These are phyloP conservation scores for Margaritispora aquatica DNA, from an alignment of 495 filamentous ascomycete species.

Conservation along the genomic window DNA sequence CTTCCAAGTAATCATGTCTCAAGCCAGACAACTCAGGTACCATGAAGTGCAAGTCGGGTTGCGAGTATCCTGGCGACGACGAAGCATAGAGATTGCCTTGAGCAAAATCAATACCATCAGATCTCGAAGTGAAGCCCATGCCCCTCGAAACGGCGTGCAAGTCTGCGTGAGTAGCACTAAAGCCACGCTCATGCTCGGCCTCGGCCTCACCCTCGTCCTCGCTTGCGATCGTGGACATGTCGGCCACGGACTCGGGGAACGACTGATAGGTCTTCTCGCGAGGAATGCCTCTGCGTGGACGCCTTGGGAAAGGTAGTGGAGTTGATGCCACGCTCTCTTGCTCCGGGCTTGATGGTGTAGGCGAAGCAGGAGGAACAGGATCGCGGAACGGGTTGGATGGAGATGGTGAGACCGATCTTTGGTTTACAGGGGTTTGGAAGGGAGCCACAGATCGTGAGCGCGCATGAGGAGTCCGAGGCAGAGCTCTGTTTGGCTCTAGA, in stretches of 20 bases:
- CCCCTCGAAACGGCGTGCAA: background rate
- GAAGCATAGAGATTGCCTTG: background rate
- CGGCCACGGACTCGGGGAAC: background rate
- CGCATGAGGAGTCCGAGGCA: background rate
- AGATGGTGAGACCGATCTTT: background rate
- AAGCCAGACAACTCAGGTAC: background rate
- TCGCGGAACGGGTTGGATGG: background rate
- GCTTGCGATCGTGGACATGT: background rate
- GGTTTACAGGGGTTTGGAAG: background rate
- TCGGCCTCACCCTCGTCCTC: background rate
- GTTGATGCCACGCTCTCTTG: background rate
- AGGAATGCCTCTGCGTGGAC: background rate
- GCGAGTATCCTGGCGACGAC: background rate
- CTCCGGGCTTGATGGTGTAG: background rate
- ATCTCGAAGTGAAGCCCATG: background rate
- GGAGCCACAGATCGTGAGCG: background rate
- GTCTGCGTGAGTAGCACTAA: background rate
- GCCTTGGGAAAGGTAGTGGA: background rate
- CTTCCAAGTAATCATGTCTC: background rate
- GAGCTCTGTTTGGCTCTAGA: background rate
- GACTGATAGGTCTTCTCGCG: background rate
- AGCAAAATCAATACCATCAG: background rate
- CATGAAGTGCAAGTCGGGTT: background rate
- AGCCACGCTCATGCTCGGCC: background rate
- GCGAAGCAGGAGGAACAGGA: background rate